phyloP scores from a whole-genome alignment of 441 rosid species.

The Arabidopsis hybrid region DNA sequence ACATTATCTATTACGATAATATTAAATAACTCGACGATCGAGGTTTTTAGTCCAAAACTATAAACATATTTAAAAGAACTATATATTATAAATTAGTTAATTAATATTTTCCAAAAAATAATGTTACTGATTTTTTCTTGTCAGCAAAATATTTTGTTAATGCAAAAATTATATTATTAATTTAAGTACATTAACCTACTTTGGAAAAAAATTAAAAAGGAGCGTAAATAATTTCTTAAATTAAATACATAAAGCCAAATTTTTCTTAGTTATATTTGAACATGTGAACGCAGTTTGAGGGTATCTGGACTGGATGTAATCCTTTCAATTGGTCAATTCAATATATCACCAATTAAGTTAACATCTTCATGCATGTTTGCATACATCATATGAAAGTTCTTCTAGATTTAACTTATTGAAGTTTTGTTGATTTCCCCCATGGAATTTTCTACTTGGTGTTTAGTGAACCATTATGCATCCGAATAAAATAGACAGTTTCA shows the following conservation, averaged over 20 bases:
- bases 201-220: not conserved
- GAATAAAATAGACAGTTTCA: not conserved
- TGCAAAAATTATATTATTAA: not conserved
- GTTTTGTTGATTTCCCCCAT: conserved; percentile 10
- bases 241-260: not conserved
- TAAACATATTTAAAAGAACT: not conserved
- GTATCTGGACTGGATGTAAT: not conserved
- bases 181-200: conserved; percentile 9
- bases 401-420: not conserved
- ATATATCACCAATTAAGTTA: conserved; percentile 7
- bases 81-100: not conserved
- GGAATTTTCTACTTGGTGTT: conserved; percentile 9
- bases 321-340: not conserved
- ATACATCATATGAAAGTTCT: conserved; percentile 30
- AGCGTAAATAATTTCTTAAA: not conserved
- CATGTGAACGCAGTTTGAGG: conserved; percentile 33
- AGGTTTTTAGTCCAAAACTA: conserved; percentile 18
- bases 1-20: conserved; percentile 27
- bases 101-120: too few relatives aligned
- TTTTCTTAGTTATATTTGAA: not conserved
- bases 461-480: not conserved
- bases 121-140: too few relatives aligned
- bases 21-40: conserved; percentile 5
- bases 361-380: conserved; percentile 1
- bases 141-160: too few relatives aligned